Evolutionary conservation across 2,329 filamentous ascomycete genomes (phyloP), one percentile per base, ranked within the genome.

Genomic region (Alternaria postmessia): DNA sequence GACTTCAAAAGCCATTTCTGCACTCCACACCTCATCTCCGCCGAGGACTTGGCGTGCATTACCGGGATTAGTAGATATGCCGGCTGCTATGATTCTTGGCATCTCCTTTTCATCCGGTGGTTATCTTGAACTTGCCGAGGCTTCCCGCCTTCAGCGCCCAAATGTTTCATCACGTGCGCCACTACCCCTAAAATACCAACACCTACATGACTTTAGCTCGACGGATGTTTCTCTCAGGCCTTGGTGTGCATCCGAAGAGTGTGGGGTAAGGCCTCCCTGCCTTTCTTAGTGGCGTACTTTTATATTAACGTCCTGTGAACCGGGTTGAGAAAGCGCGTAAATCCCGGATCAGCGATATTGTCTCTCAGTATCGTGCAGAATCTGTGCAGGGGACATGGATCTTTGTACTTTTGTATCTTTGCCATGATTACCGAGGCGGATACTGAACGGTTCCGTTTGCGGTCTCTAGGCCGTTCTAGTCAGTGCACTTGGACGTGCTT

Each of bases 221-320:
- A 32, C 18, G 16, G 32, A 12, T 41, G 20, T 46, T 32, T 22
- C 41, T 51, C 20, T 12, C 42, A 51, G 34, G 46, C 46, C 41
- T 44, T 28, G 39, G 47, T 41, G 41, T 42, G 3, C 28, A 41
- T 39, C 39, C 20, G 39, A 39, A 11, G 32, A 46, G 38, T 60
- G 39, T 60, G 57, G 57, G 57, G 52, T 51, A 34, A 34, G 46
- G 51, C 36, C 18, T 39, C 38, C 41, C 32, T 22, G 7, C 8
- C 9, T 55, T 38, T 39, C 38, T 18, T 51, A 34, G 57, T 60
- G 57, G 57, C 57, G 39, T 41, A 32, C 20, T 26, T 41, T 57
- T 51, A 60, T 60, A 60, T 60, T 57, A 60, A 60, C 52, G 28
- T 60, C 52, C 52, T 60, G 46, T 43, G 53, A 60, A 51, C 57